A percentile compares a stretch with the other conserved stretches of the same genome.
These are phyloP conservation scores for Musa troglodytarum DNA, from an alignment of 176 grass and related monocot genomes.

Conservation along the genomic window DNA sequence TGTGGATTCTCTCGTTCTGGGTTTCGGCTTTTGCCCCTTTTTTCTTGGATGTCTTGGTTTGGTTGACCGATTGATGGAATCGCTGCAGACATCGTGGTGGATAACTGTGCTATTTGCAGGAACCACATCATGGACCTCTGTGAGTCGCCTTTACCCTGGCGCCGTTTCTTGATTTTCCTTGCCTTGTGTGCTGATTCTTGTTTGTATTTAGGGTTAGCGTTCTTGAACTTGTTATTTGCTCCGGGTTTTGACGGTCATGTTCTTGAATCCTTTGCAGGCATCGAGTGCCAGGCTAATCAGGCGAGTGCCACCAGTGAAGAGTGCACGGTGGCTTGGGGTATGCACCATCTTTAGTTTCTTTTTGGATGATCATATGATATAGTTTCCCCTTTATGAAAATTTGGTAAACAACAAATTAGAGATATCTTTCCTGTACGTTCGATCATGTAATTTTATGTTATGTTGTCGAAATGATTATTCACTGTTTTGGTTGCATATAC, in stretches of 20 bases:
- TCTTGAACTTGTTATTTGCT: slow-evolving; percentile 2
- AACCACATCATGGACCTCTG: slow-evolving; percentile 99
- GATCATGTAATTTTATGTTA: background rate
- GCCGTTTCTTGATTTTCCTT: background rate
- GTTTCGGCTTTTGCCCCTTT: background rate
- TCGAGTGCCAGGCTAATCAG: slow-evolving; percentile 99
- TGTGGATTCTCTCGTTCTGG: background rate
- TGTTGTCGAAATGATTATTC: no score
- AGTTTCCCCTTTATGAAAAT: background rate
- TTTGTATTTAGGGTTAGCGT: slow-evolving; percentile 10
- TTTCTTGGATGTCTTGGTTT: background rate
- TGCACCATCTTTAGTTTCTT: background rate
- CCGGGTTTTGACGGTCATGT: background rate
- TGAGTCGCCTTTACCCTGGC: slow-evolving; percentile 30
- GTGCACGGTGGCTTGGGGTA: slow-evolving; percentile 99
- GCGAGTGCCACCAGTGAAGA: slow-evolving; percentile 97
- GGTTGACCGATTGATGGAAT: slow-evolving; percentile 3
- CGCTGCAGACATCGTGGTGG: slow-evolving; percentile 84
- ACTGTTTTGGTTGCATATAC: no score
- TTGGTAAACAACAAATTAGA: background rate
- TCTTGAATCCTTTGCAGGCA: slow-evolving; percentile 37
- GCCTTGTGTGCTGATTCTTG: background rate
- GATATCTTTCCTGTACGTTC: background rate
- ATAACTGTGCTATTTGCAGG: slow-evolving; percentile 97
- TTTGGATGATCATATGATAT: background rate